Base-by-base conservation (phyloP, 2,329 filamentous ascomycete genomes). In the Stemphylium vesicarium region DNA sequence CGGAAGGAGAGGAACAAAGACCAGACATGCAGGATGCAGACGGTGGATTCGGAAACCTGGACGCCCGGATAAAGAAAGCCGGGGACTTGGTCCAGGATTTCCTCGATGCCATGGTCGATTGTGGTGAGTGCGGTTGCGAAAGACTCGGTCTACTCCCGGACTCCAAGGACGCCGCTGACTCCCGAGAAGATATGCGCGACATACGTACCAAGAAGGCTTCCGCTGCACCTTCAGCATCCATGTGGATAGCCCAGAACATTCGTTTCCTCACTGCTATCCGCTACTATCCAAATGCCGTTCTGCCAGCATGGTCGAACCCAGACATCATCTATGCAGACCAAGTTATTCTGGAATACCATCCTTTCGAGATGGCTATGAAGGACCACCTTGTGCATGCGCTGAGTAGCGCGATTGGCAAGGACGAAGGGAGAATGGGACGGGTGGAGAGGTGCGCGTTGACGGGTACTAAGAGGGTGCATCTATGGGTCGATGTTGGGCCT, bases 401-500 rank as follows among this genome's bases (percentile, higher is more conserved):
- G 38, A 37, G 18, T 4, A 53, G 50, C 20, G 58, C 62, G 1
- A 37, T 63, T n/a, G 36, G 36, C 9, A 61, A 62, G n/a, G 37
- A 43, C 11, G 24, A 26, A 11, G 58, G 57, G 1, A 47, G 58
- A 11, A 65, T 63, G 60, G 62, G 62, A 1, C 54, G 41, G 24
- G 47, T 65, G 1, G 57, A 65, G 33, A 53, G 35, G 8, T 54
- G 50, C 24, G 4, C 7, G 0, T 11, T 18, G 32, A 61, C 53
- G 7, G 57, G 53, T 1, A 22, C 53, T 0, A 55, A 45, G 13
- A 57, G 39, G 22, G 54, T 64, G 32, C 26, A 45, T 8, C 40
- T 64, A 42, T 62, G 54, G 53, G 56, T 62, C 38, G 60, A 63
- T 33, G 60, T 62, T 24, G 46, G 49, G 1, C 57, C 63, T 33